Conservation (phyloP, 345 rosid species). For the Pelargonium nanum region DNA sequence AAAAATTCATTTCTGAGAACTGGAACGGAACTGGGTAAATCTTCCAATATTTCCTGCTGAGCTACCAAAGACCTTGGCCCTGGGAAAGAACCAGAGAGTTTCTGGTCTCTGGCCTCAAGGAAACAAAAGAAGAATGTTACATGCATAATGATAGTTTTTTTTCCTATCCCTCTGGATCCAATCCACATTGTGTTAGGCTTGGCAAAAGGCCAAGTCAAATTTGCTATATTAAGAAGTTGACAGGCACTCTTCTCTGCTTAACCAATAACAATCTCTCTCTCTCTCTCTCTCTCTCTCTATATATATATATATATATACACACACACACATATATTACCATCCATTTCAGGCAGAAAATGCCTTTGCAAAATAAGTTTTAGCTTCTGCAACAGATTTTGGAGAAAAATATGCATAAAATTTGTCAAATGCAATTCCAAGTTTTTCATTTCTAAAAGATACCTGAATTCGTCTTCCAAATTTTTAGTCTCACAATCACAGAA, state of each 20-base stretch:
- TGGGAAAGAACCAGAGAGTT: slow-evolving; percentile 29
- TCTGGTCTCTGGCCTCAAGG: slow-evolving; percentile 25
- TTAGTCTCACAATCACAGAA: no score
- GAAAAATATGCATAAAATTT: no score
- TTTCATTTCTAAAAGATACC: no score
- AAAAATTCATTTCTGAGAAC: neutral
- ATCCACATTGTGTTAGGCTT: neutral
- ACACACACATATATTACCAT: no score
- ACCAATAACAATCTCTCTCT: neutral
- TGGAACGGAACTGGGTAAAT: neutral
- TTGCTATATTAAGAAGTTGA: neutral
- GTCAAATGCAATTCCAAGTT: no score
- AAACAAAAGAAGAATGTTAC: slow-evolving; percentile 4
- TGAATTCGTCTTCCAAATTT: no score
- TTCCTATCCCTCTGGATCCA: neutral
- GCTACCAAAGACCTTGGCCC: slow-evolving; percentile 1
- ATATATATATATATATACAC: no score
- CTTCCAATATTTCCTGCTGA: neutral
- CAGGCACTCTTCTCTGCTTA: neutral
- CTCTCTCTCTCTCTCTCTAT: no score
- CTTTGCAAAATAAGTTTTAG: no score
- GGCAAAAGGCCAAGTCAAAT: neutral
- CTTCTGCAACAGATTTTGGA: no score
- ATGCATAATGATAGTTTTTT: neutral
- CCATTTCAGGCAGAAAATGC: no score